Conservation (phyloP, 2,329 filamentous ascomycete species). For the Knoxdaviesia capensis region DNA sequence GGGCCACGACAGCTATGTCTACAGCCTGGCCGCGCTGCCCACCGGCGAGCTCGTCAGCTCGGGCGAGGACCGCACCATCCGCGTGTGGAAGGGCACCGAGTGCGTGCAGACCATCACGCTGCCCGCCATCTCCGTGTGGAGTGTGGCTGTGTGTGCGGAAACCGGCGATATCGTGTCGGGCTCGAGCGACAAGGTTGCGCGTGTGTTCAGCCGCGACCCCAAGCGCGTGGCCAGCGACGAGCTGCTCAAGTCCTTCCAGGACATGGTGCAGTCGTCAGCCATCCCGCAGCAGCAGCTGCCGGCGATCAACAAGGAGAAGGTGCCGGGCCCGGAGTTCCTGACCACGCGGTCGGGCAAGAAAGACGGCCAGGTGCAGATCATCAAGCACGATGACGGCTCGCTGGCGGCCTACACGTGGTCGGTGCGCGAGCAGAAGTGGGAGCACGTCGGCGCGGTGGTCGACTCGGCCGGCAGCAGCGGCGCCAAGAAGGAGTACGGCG, state of each 20-base stretch:
- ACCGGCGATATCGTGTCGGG: slow-evolving; percentile 89
- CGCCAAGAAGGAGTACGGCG: slow-evolving; percentile 55
- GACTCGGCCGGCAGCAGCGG: slow-evolving; percentile 71
- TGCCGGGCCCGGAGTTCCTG: slow-evolving; percentile 77
- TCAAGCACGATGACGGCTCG: slow-evolving; percentile 60
- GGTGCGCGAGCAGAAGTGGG: slow-evolving; percentile 47
- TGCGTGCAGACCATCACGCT: slow-evolving; percentile 94
- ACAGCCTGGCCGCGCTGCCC: slow-evolving; percentile 58
- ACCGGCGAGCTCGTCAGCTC: slow-evolving; percentile 78
- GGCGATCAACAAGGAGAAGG: slow-evolving; percentile 74
- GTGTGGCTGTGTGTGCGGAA: slow-evolving; percentile 60
- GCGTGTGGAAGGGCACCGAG: slow-evolving; percentile 65
- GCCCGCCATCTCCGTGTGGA: slow-evolving; percentile 91
- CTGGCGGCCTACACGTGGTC: slow-evolving; percentile 86
- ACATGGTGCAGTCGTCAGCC: slow-evolving; percentile 60
- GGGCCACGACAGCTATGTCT: slow-evolving; percentile 91
- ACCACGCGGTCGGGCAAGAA: slow-evolving; percentile 71
- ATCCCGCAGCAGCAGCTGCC: slow-evolving; percentile 76
- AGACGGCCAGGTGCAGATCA: slow-evolving; percentile 89
- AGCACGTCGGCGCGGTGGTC: slow-evolving; percentile 84
- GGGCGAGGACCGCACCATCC: slow-evolving; percentile 83
- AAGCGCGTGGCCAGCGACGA: slow-evolving; percentile 51
- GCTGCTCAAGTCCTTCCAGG: slow-evolving; percentile 55
- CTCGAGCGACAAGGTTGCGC: slow-evolving; percentile 69
- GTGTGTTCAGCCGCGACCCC: slow-evolving; percentile 59